Base-by-base conservation (phyloP, 2,329 filamentous ascomycete genomes). In the Nothopassalora personata region DNA sequence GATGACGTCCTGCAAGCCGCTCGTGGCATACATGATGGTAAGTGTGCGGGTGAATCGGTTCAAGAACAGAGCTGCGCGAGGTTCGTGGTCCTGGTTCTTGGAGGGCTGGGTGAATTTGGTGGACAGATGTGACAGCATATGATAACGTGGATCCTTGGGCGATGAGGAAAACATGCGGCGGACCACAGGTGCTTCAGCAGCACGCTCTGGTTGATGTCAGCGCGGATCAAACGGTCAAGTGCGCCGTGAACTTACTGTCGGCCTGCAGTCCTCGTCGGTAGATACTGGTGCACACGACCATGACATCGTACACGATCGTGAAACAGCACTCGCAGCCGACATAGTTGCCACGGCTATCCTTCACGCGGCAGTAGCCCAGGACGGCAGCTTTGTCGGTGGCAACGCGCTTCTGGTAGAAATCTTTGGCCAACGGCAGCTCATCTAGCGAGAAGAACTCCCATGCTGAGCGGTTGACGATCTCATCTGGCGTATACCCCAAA, bases 381-480 rank as follows among this genome's bases (percentile, higher is more conserved):
- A 92, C 89, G 4, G 91, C 90, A 15, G 90, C 91, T 73, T 91
- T 94, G 77, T 95, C 91, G 60, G 93, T 82, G 56, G 84, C 79
- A 51, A 95, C 82, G 18, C 89, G 88, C 54, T 87, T 84, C 65
- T 80, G 85, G 74, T 94, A 89, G 56, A 92, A 80, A 31, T 83
- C 81, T 60, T 86, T 84, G 39, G 90, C 91, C 68, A 88, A 85
- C 0, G 88, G 86, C 19, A 92, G 79, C 74, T 96, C 90, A 8
- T 91, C 86, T 0, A 88, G 87, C 68, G 93, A 89, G 70, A 95
- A 95, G 73, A 89, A 95, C 31, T 94, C 88, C 80, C 92, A 96
- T 69, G 86, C 87, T 60, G 91, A 90, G 69, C 80, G 86, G 62
- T 88, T 86, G 68, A 86, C 82, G 15, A 95, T 85, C 70, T 95